Percentiles rank a stretch among this genome's conserved stretches.
These are phyloP conservation scores for Diaporthe nobilis DNA, from an alignment of 2,329 filamentous ascomycete genomes.

Conservation along the genomic window DNA sequence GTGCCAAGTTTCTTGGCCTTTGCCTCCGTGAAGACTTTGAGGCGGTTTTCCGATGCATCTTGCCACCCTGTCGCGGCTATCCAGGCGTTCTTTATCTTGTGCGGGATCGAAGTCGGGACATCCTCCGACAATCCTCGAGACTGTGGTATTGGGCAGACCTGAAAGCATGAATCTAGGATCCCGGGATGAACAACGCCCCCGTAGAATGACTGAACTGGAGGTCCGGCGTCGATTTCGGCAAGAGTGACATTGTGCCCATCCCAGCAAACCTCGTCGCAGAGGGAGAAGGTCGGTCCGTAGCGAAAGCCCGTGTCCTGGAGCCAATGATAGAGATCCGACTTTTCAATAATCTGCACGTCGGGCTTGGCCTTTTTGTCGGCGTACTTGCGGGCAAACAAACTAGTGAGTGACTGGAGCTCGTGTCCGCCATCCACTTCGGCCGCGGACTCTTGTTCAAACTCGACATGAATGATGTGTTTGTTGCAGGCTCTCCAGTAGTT, in stretches of 20 bases:
- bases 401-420: not conserved
- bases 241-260: not conserved
- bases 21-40: not conserved
- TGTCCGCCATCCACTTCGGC: constrained; percentile 5
- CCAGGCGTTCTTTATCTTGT: not conserved
- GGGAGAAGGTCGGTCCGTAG: not conserved
- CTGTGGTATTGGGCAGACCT: not conserved
- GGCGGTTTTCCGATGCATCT: not conserved
- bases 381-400: not conserved
- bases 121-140: not conserved
- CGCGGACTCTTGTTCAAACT: not conserved
- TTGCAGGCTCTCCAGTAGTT: not conserved
- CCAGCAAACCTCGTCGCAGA: not conserved
- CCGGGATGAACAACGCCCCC: not conserved
- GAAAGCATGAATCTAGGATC: not conserved
- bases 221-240: not conserved
- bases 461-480: not conserved
- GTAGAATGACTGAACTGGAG: not conserved
- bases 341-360: not conserved
- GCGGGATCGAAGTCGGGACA: not conserved
- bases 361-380: not conserved
- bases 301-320: not conserved
- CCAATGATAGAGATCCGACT: not conserved
- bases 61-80: not conserved
- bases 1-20: not conserved